Percentiles rank a stretch among this genome's conserved stretches.
These are phyloP conservation scores for Moelleriella libera DNA, from an alignment of 2,329 filamentous ascomycete species.

Conservation along the genomic window DNA sequence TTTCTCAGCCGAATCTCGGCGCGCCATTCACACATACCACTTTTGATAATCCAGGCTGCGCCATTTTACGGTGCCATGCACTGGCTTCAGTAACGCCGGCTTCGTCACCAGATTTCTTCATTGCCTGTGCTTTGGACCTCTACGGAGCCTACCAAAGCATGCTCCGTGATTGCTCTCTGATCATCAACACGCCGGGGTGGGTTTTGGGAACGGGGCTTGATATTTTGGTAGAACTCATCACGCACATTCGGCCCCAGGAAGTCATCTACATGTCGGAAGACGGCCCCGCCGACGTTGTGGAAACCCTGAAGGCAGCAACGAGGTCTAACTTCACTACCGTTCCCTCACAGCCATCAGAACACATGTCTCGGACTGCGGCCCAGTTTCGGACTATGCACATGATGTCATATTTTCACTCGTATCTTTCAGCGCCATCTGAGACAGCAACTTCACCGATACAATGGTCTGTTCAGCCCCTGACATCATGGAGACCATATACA, in stretches of 20 bases:
- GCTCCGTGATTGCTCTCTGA: conserved; percentile 35
- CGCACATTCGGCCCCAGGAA: conserved; percentile 38
- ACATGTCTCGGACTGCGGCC: conserved; percentile 42
- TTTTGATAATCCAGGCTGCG: conserved; percentile 16
- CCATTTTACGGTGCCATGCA: conserved; percentile 46
- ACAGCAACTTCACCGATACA: conserved; percentile 7
- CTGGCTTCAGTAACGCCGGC: conserved; percentile 51
- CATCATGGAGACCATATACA: conserved; percentile 41
- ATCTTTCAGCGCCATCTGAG: neutral
- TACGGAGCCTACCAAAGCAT: conserved; percentile 39
- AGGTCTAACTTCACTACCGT: conserved; percentile 33
- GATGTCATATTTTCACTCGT: conserved; percentile 63
- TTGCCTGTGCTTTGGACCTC: conserved; percentile 50
- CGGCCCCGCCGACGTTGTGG: conserved; percentile 42
- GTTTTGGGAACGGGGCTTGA: conserved; percentile 56
- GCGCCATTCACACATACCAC: conserved; percentile 51
- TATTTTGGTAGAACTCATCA: conserved; percentile 43
- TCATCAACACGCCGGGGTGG: conserved; percentile 67
- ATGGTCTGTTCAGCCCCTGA: conserved; percentile 44
- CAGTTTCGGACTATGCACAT: conserved; percentile 61
- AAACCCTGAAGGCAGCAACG: conserved; percentile 32
- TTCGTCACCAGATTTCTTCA: conserved; percentile 52
- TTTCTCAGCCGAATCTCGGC: conserved; percentile 47
- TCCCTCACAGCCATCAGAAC: conserved; percentile 44
- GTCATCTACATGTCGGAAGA: conserved; percentile 56